A percentile compares a stretch with the other conserved stretches of the same genome.
These are phyloP conservation scores for Trichomonas tenax DNA, from an alignment of 208 protist species.

Conservation along the genomic window DNA sequence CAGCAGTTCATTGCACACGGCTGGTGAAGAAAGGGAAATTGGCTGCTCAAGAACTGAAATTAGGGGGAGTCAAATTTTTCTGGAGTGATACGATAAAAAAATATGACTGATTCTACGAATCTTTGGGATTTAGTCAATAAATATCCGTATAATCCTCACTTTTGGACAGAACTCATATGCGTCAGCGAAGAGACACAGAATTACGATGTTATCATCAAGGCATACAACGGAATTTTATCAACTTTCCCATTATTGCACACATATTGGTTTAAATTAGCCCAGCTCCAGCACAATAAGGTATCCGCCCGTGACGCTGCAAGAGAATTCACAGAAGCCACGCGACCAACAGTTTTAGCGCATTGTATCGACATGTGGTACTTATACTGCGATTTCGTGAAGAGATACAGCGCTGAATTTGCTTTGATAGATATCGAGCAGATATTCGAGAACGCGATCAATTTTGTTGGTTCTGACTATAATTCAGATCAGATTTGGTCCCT, in stretches of 20 bases:
- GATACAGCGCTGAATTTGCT: neutral
- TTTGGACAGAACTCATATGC: neutral
- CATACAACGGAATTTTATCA: neutral
- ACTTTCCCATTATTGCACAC: neutral
- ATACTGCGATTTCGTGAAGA: neutral
- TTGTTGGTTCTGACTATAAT: neutral
- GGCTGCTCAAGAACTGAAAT: too few species aligned
- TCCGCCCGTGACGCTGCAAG: neutral
- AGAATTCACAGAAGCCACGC: neutral
- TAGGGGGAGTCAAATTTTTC: too few species aligned
- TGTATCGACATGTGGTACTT: constrained; percentile 4
- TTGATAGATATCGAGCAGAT: neutral
- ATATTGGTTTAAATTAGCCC: neutral
- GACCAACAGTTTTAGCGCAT: neutral
- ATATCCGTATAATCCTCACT: neutral
- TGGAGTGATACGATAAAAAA: neutral
- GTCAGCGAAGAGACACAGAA: neutral
- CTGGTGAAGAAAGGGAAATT: too few species aligned
- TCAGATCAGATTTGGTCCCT: neutral
- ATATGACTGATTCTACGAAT: neutral
- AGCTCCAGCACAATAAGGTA: neutral
- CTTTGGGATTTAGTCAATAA: neutral
- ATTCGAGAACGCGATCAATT: neutral
- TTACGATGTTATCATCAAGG: neutral
- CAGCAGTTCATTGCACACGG: too few species aligned